phyloP scores from a whole-genome alignment of 2,329 filamentous ascomycete species.

The Alternaria novae-zelandiae region DNA sequence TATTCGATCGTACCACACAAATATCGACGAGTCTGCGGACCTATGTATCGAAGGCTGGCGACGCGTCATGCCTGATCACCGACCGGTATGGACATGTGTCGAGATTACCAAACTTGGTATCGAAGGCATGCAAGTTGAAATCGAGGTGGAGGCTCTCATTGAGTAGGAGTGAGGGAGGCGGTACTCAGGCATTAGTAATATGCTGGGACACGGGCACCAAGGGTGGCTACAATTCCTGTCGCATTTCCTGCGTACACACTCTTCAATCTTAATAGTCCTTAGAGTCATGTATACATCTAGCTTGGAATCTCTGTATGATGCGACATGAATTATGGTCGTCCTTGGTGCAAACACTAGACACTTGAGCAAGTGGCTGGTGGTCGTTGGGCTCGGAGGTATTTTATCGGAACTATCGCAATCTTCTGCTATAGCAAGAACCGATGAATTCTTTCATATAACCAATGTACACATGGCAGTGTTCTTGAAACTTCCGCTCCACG shows the following conservation, averaged over 20 bases:
- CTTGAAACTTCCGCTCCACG: conserved; percentile 9
- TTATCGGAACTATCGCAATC: not conserved
- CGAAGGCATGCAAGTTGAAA: conserved; percentile 17
- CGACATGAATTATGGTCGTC: not conserved
- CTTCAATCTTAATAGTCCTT: not conserved
- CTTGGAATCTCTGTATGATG: not conserved
- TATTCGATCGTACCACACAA: conserved; percentile 12
- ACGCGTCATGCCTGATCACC: conserved; percentile 17
- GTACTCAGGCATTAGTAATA: not conserved
- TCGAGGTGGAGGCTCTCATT: conserved; percentile 17
- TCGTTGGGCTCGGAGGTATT: not conserved
- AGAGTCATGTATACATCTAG: not conserved
- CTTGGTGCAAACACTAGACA: not conserved
- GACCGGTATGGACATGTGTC: conserved; percentile 19
- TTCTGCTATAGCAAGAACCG: not conserved
- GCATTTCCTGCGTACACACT: not conserved
- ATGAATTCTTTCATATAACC: not conserved
- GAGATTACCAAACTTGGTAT: conserved; percentile 16
- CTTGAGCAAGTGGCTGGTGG: not conserved
- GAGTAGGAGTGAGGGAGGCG: not conserved
- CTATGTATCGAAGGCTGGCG: not conserved
- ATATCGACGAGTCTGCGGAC: conserved; percentile 7
- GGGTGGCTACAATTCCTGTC: not conserved
- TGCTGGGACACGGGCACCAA: not conserved
- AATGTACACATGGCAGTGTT: conserved; percentile 3